Evolutionary conservation across 1,139 yeast species (phyloP), one percentile per base, ranked within the genome.

Genomic region (Suhomyces bokatorum): DNA sequence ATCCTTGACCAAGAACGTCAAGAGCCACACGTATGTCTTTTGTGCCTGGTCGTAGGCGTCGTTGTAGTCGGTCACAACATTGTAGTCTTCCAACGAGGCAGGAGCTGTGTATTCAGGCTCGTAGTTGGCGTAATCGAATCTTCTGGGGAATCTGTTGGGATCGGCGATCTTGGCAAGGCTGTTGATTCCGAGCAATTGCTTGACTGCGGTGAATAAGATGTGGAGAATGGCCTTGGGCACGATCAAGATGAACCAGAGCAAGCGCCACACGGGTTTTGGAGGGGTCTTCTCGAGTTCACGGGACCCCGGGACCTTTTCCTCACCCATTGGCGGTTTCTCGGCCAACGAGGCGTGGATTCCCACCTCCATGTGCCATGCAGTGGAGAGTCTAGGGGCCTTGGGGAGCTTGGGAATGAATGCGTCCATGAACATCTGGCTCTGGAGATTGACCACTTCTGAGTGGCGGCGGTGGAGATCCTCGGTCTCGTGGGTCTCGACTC

Each of bases 171-270:
- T 47, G 12, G 47, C 27, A 5, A 39, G 24, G 4, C 28, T 37
- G 11, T 51, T 42, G 15, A 51, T 59, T 30, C 58, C 73, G 62
- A 62, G 70, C 14, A 78, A 48, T 32, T 63, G 50, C 40, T 37
- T 40, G 26, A 69, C 62, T 6, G 77, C 54, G 7, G 77, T 65
- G 45, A 69, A 55, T 13, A 73, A 49, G 36, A 69, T 37, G 35
- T 60, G 62, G 30, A 73, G 54, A 1, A 80, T 43, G 2, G 75
- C 57, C 51, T 64, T 70, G 2, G 85, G 85, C 22, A 80, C 61
- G 20, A 78, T 52, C 53, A 78, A 60, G 10, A 80, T 52, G 8
- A 78, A 63, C 67, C 81, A 67, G 26, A 77, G 54, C 75, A 28
- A 31, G 24, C 28, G 39, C 50, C 44, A 44, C 13, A 32, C 39